Evolutionary conservation across 176 grass and related monocot species (phyloP), one percentile per base, ranked within the genome.

Genomic region (Poa annua): DNA sequence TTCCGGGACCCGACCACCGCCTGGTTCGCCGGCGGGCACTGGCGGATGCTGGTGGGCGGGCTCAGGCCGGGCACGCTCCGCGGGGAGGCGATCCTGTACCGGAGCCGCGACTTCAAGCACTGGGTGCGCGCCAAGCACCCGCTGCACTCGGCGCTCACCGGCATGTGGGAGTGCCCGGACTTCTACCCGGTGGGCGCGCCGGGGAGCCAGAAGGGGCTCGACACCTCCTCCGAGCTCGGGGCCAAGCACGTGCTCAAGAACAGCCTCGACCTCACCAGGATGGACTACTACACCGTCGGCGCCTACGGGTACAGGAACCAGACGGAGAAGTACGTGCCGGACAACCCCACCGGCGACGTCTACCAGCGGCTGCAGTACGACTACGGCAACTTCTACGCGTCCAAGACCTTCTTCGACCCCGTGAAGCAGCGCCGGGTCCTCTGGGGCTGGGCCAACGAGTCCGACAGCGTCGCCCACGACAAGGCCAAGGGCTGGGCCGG

Each of bases 351-450:
- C 49, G 54, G 75, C 8, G 91, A 93, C 71, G 42, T 73, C 44
- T 34, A 79, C 73, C 60, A 20, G 68, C 84, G 85, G 0, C 13
- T 88, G 4, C 55, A 89, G 6, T 92, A 88, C 34, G 87, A 97
- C 80, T 90, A 94, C 69, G 89, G 94, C n/a, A 97, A 97, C 86
- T 94, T 83, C 53, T 97, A 97, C 71, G 94, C 94, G 2, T 97
- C 91, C 14, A 94, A 90, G 80, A 88, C 94, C 6, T 94, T 97
- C 70, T 90, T 85, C 77, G 92, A 94, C 35, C 54, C 92, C 0
- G 74, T 39, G 35, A 83, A 88, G 75, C 64, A 59, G 15, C 82
- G 92, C 2, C 84, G 92, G 16, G 69, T 92, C 36, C 38, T 94
- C 68, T 71, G 63, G 4, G 92, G 92, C 3, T 94, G 92, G 92